These are phyloP conservation scores for Salvia sclarea DNA, from an alignment of 305 asterid species.

Conservation along the genomic window DNA sequence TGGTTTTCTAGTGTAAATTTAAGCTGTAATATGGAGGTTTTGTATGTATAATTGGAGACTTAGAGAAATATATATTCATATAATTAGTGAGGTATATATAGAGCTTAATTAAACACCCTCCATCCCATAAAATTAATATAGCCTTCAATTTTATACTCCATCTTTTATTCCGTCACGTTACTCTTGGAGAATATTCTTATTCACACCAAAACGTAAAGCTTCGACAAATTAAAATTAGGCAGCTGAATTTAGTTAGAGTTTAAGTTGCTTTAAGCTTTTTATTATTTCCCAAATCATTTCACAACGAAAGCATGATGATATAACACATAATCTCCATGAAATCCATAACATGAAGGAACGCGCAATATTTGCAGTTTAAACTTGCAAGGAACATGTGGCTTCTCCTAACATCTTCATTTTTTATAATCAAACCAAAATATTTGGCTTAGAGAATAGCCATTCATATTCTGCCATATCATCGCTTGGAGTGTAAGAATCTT, in stretches of 20 bases:
- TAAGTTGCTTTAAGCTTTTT: background rate
- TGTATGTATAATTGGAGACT: too few relatives aligned
- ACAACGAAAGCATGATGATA: background rate
- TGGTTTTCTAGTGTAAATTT: too few relatives aligned
- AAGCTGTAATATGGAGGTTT: too few relatives aligned
- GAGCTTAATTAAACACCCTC: too few relatives aligned
- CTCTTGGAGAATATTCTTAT: background rate
- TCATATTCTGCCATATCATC: slow-evolving; percentile 34
- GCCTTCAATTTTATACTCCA: too few relatives aligned
- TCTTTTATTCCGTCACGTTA: too few relatives aligned
- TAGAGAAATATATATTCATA: too few relatives aligned
- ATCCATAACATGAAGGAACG: background rate
- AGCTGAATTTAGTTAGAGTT: background rate
- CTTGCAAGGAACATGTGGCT: slow-evolving; percentile 62
- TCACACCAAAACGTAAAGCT: background rate
- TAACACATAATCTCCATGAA: background rate
- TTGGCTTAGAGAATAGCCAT: slow-evolving; percentile 32
- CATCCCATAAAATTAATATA: too few relatives aligned
- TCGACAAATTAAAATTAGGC: background rate
- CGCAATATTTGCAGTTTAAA: slow-evolving; percentile 28
- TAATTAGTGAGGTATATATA: too few relatives aligned
- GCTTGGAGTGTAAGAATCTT: slow-evolving; percentile 54
- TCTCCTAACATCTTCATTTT: background rate
- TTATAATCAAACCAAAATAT: slow-evolving; percentile 8
- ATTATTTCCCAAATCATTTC: background rate